These are phyloP conservation scores for Colletotrichum godetiae DNA, from an alignment of 2,329 filamentous ascomycete genomes.

Conservation along the genomic window DNA sequence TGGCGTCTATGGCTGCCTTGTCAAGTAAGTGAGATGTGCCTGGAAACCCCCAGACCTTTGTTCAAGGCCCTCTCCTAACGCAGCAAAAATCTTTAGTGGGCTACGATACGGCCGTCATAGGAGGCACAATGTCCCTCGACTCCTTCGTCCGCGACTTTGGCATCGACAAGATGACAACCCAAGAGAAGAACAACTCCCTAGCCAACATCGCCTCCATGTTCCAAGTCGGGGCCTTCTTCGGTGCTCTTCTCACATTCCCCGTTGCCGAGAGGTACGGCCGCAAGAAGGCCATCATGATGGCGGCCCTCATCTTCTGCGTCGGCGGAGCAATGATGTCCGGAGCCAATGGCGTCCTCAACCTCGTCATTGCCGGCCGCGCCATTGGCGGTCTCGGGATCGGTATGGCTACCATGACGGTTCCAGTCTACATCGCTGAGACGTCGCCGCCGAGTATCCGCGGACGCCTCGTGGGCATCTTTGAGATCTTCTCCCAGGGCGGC, in stretches of 20 bases:
- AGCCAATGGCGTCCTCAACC: conserved; percentile 45
- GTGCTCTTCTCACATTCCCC: conserved; percentile 54
- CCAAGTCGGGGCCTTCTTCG: conserved; percentile 46
- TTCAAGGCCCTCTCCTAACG: too few species aligned
- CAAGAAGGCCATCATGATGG: conserved; percentile 57
- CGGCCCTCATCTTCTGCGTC: conserved; percentile 53
- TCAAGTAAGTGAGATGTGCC: too few species aligned
- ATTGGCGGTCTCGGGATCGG: conserved; percentile 64
- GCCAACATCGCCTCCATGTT: conserved; percentile 43
- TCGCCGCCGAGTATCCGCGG: conserved; percentile 62
- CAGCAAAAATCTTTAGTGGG: conserved; percentile 41
- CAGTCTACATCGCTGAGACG: conserved; percentile 54
- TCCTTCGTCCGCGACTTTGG: conserved; percentile 50
- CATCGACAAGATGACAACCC: conserved; percentile 41
- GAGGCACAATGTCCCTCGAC: conserved; percentile 51
- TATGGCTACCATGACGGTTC: conserved; percentile 59
- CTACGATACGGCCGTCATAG: conserved; percentile 53
- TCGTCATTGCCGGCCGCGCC: conserved; percentile 60
- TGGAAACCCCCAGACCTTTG: too few species aligned
- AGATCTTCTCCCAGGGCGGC: conserved; percentile 59
- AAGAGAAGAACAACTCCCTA: conserved; percentile 45
- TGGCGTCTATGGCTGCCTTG: too few species aligned
- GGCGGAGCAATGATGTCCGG: conserved; percentile 49
- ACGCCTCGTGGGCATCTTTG: conserved; percentile 62
- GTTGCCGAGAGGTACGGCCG: conserved; percentile 60